Conservation (phyloP, 495 filamentous ascomycete species). For the Tuber melanosporum region DNA sequence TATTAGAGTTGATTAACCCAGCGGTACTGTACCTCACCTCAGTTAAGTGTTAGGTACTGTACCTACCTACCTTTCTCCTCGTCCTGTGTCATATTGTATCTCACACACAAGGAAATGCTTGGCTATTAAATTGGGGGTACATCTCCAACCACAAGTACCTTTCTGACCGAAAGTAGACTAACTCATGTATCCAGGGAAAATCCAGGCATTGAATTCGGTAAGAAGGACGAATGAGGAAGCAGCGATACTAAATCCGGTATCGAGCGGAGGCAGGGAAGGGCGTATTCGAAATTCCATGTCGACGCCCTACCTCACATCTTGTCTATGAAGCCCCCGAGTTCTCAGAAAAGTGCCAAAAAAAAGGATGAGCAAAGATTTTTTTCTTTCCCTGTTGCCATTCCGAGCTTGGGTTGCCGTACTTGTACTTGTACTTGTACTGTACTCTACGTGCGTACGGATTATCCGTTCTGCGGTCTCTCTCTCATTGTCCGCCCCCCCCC, state of each 20-base stretch:
- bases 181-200: neutral
- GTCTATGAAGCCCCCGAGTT: neutral
- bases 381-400: neutral
- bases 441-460: neutral
- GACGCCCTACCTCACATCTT: slow-evolving; percentile 4
- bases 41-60: neutral
- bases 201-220: neutral
- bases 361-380: neutral
- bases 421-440: no score
- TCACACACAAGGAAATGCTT: slow-evolving; percentile 34
- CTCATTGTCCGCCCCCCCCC: slow-evolving; percentile 2
- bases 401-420: neutral
- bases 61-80: neutral
- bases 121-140: slow-evolving; percentile 34
- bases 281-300: neutral
- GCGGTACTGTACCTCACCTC: neutral
- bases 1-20: neutral
- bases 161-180: neutral
- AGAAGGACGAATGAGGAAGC: neutral
- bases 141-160: slow-evolving; percentile 24
- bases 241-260: neutral
- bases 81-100: slow-evolving; percentile 24
- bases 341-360: slow-evolving; percentile 6
- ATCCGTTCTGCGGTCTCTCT: slow-evolving; percentile 8
- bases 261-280: neutral